Conservation (phyloP, 2,329 filamentous ascomycete species). For the Fusarium sp. region DNA sequence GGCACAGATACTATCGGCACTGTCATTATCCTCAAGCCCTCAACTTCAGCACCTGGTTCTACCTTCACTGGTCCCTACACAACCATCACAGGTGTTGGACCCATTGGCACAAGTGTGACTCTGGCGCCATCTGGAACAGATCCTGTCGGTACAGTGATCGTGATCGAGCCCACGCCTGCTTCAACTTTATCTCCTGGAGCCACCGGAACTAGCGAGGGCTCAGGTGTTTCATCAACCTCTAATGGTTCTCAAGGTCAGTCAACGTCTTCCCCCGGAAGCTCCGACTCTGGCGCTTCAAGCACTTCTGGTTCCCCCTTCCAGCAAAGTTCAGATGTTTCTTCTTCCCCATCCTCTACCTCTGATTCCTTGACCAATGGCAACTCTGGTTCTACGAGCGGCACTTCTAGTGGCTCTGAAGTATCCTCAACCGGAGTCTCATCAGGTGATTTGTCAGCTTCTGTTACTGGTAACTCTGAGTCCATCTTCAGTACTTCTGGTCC, state of each 20-base stretch:
- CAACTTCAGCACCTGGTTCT: background rate
- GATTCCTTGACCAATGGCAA: background rate
- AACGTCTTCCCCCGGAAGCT: background rate
- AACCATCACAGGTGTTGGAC: background rate
- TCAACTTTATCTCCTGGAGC: background rate
- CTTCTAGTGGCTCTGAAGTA: background rate
- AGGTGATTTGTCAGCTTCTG: background rate
- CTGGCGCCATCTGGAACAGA: background rate
- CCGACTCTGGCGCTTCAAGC: background rate
- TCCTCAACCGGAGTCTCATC: background rate
- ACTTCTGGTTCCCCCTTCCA: background rate
- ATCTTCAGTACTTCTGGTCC: background rate
- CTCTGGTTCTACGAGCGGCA: background rate
- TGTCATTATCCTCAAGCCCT: background rate
- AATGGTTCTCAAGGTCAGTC: background rate
- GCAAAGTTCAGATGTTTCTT: background rate
- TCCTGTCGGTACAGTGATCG: background rate
- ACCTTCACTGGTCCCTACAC: background rate
- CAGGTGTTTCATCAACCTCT: background rate
- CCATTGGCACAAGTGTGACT: background rate
- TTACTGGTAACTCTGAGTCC: background rate
- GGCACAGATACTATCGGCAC: background rate
- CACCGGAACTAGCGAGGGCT: background rate
- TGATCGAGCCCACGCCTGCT: background rate
- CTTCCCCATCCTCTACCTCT: background rate